A percentile compares a stretch with the other conserved stretches of the same genome.
These are phyloP conservation scores for Starmerella apicola DNA, from an alignment of 805 yeast species.

Conservation along the genomic window DNA sequence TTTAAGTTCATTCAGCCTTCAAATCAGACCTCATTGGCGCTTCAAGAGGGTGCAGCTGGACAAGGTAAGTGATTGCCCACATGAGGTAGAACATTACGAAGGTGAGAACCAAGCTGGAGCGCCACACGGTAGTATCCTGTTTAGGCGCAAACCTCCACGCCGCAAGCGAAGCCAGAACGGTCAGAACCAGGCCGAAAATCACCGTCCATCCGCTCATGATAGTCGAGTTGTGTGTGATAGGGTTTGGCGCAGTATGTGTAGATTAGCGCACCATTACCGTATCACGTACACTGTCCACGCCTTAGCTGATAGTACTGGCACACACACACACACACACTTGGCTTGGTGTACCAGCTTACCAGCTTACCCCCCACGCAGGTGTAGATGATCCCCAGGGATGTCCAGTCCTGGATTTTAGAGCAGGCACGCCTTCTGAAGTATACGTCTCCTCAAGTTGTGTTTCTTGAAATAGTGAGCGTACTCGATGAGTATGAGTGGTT, in stretches of 20 bases:
- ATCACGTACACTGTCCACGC: too few species aligned
- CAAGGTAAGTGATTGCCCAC: conserved; percentile 88
- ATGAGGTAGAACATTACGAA: conserved; percentile 67
- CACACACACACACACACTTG: too few species aligned
- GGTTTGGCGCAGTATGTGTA: too few species aligned
- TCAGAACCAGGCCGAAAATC: conserved; percentile 47
- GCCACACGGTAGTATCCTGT: conserved; percentile 53
- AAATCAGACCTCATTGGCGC: conserved; percentile 82
- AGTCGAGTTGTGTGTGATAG: too few species aligned
- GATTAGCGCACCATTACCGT: too few species aligned
- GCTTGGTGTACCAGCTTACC: too few species aligned
- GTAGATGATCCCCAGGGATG: conserved; percentile 11
- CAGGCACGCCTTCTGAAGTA: conserved; percentile 48
- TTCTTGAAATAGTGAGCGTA: conserved; percentile 48
- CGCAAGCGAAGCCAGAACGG: conserved; percentile 44
- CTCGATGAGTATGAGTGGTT: conserved; percentile 42
- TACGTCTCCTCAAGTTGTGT: conserved; percentile 41
- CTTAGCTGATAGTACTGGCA: too few species aligned
- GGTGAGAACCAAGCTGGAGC: conserved; percentile 56
- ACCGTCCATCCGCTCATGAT: conserved; percentile 62
- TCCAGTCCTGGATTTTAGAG: conserved; percentile 39
- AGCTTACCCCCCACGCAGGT: not conserved
- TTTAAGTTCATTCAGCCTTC: conserved; percentile 59
- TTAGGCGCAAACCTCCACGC: conserved; percentile 84
- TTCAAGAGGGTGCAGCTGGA: conserved; percentile 80